Evolutionary conservation across 306 rosid genomes (phyloP).

Genomic region (Medicago lupulina): DNA sequence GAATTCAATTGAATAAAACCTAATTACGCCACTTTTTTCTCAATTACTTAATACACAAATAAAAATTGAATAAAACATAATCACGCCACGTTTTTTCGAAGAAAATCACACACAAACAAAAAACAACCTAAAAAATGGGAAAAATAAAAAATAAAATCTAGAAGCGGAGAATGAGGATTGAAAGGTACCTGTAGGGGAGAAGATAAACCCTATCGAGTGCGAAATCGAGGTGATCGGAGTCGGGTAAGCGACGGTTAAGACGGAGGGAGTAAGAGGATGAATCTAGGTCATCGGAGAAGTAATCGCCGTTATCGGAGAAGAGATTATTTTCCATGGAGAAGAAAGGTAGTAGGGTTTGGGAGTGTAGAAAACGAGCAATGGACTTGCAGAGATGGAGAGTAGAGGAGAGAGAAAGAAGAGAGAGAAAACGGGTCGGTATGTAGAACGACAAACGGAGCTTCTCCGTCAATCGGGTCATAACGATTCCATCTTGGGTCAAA

Average conservation of each 20-base stretch:
- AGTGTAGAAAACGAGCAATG: constrained; percentile 53
- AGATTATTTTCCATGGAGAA: constrained; percentile 64
- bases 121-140: neutral
- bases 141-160: neutral
- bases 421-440: constrained; percentile 65
- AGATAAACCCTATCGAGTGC: constrained; percentile 63
- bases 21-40: neutral
- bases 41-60: constrained; percentile 22
- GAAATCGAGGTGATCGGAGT: constrained; percentile 47
- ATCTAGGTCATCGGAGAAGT: constrained; percentile 59
- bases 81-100: neutral
- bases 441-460: constrained; percentile 55
- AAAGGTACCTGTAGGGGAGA: constrained; percentile 63
- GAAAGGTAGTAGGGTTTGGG: constrained; percentile 67
- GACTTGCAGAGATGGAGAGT: constrained; percentile 73
- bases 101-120: neutral
- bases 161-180: neutral
- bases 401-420: constrained; percentile 65
- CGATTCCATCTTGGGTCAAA: constrained; percentile 36
- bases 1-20: constrained; percentile 4
- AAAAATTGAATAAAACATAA: neutral
- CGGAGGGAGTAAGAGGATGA: constrained; percentile 44
- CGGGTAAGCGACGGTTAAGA: constrained; percentile 62
- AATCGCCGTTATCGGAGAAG: constrained; percentile 41
- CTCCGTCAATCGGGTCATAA: constrained; percentile 67